Conservation (phyloP, 1,284 basidiomycete species). For the Ceratobasidium sp. region DNA sequence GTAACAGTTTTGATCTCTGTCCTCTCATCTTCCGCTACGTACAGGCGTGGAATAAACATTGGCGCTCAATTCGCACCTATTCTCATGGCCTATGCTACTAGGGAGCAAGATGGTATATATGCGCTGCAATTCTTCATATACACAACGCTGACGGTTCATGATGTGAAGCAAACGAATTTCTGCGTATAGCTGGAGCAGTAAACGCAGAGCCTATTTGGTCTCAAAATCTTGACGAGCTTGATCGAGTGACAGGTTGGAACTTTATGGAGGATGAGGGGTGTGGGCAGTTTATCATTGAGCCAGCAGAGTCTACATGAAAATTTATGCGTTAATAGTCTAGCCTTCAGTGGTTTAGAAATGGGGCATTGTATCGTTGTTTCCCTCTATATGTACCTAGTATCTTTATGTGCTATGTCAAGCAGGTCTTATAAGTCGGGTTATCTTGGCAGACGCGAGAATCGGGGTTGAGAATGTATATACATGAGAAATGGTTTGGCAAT, state of each 20-base stretch:
- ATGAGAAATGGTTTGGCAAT: too few species aligned
- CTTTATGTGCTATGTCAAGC: background rate
- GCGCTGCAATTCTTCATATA: too few species aligned
- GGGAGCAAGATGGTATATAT: constrained; percentile 12
- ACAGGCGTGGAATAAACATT: background rate
- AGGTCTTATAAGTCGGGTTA: too few species aligned
- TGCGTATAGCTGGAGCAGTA: constrained; percentile 6
- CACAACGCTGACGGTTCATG: background rate
- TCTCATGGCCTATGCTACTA: background rate
- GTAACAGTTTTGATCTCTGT: background rate
- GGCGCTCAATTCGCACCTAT: constrained; percentile 8
- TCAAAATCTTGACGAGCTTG: constrained; percentile 33
- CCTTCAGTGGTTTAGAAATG: background rate
- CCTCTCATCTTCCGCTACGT: background rate
- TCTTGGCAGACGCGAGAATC: too few species aligned
- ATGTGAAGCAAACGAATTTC: constrained; percentile 5
- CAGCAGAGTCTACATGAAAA: background rate
- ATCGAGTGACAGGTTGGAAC: constrained; percentile 30
- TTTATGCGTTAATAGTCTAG: background rate
- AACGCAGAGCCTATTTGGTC: constrained; percentile 6
- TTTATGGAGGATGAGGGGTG: constrained; percentile 20
- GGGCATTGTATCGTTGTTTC: too few species aligned
- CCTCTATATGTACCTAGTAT: too few species aligned
- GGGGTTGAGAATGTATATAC: too few species aligned
- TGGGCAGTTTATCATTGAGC: constrained; percentile 19